These are phyloP conservation scores for Thalassiosira delicatula DNA, from an alignment of 352 stramenopile species.

Conservation along the genomic window DNA sequence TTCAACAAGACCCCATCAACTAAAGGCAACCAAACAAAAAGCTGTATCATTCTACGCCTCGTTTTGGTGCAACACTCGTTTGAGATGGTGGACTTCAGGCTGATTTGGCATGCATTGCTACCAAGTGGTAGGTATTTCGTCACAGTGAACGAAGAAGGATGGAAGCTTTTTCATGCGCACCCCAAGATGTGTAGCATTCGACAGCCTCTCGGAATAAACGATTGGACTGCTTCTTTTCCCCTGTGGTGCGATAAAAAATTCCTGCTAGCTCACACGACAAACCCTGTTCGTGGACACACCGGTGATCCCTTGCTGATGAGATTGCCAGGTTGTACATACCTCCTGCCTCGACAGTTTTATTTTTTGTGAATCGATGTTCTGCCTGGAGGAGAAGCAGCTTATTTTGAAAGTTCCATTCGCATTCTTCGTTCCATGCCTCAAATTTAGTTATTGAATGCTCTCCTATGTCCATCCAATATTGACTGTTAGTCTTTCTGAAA, in stretches of 20 bases:
- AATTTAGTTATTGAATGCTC: constrained; percentile 22
- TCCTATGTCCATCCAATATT: constrained; percentile 36
- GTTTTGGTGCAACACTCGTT: too few relatives aligned
- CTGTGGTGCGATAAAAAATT: not conserved
- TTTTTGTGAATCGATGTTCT: constrained; percentile 23
- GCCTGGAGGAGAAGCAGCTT: constrained; percentile 22
- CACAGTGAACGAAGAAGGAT: too few relatives aligned
- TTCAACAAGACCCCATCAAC: too few relatives aligned
- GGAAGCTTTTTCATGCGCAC: not conserved
- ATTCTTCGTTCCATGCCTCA: constrained; percentile 22
- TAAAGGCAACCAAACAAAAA: too few relatives aligned
- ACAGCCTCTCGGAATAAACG: not conserved
- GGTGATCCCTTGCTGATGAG: constrained; percentile 16
- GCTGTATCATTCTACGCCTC: too few relatives aligned
- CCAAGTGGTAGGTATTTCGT: too few relatives aligned
- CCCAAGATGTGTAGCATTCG: constrained; percentile 9
- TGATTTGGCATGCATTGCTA: too few relatives aligned
- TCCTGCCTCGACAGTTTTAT: not conserved
- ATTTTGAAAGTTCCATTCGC: constrained; percentile 50
- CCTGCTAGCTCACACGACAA: constrained; percentile 32
- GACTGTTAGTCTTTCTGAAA: constrained; percentile 17
- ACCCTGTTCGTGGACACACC: constrained; percentile 53
- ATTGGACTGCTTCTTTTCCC: not conserved
- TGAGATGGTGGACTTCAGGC: too few relatives aligned
- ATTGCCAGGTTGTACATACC: constrained; percentile 27